Conservation (phyloP, 139 green algal genomes). For the Volvox africanus region DNA sequence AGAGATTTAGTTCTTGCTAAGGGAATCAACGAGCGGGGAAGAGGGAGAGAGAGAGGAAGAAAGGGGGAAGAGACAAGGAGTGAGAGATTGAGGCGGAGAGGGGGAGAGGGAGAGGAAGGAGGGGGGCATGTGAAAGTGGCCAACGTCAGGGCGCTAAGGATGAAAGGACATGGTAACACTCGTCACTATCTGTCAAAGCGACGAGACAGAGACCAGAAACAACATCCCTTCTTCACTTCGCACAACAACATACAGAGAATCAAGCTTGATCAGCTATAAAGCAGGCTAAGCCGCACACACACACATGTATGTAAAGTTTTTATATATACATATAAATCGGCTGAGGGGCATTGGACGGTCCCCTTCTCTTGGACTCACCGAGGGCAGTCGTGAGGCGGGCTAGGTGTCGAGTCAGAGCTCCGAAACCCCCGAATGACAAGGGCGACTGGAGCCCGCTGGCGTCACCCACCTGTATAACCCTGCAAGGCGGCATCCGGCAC, state of each 20-base stretch:
- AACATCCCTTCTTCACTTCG: no score
- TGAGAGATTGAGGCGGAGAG: not conserved
- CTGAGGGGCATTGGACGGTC: not conserved
- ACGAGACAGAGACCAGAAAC: no score
- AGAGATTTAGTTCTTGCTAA: not conserved
- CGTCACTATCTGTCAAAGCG: no score
- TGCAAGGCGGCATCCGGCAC: no score
- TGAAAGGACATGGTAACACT: not conserved
- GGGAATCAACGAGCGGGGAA: not conserved
- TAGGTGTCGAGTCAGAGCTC: conserved; percentile 82
- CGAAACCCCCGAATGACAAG: conserved; percentile 97
- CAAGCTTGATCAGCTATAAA: no score
- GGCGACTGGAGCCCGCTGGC: conserved; percentile 90
- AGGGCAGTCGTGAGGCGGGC: conserved; percentile 75
- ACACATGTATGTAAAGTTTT: no score
- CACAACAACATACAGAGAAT: no score
- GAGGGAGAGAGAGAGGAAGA: not conserved
- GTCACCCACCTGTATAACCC: conserved; percentile 85
- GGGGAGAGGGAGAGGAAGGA: not conserved
- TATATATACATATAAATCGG: no score
- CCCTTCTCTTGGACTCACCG: conserved; percentile 50
- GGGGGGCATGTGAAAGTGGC: not conserved
- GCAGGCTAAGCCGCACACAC: not conserved
- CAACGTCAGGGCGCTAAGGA: no score
- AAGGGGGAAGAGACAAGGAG: not conserved